A percentile compares a stretch with the other conserved stretches of the same genome.
Conservation (phyloP, 306 rosid genomes). For the Crataegus laevigata region DNA sequence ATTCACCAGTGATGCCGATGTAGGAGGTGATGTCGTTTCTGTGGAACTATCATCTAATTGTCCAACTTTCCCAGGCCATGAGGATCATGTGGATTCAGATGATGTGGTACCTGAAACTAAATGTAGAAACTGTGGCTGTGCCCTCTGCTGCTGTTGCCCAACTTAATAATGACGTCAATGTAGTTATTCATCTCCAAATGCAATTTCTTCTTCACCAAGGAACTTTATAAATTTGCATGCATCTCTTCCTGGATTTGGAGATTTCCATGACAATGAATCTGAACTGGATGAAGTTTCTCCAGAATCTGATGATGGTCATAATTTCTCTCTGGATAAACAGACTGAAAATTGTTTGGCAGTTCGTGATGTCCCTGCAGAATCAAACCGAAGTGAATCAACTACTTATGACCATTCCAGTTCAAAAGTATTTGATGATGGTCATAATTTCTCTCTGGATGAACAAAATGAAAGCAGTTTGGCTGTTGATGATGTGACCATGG, state of each 20-base stretch:
- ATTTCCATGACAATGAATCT: constrained; percentile 23
- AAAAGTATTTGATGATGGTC: constrained; percentile 17
- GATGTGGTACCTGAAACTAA: constrained; percentile 11
- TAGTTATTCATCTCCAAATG: constrained; percentile 25
- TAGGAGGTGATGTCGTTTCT: constrained; percentile 24
- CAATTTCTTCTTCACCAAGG: constrained; percentile 27
- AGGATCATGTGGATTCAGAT: constrained; percentile 22
- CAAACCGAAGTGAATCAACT: constrained; percentile 22
- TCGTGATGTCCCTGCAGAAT: constrained; percentile 18
- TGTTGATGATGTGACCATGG: constrained; percentile 24
- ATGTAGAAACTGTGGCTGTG: constrained; percentile 2
- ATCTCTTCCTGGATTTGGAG: constrained; percentile 21
- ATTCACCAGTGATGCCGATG: constrained; percentile 28
- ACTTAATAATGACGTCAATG: constrained; percentile 16
- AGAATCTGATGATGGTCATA: constrained; percentile 24
- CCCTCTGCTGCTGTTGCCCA: constrained; percentile 7
- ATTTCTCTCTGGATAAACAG: constrained; percentile 24
- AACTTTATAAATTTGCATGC: constrained; percentile 22
- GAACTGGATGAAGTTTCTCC: constrained; percentile 34
- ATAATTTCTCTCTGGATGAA: constrained; percentile 21
- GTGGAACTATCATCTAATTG: constrained; percentile 18
- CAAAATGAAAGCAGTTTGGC: constrained; percentile 21
- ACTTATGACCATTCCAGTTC: constrained; percentile 24
- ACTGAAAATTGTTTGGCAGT: constrained; percentile 20
- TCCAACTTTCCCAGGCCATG: constrained; percentile 17